Evolutionary conservation across 2,329 filamentous ascomycete genomes (phyloP), one percentile per base, ranked within the genome.

Genomic region (Cercospora janseana): DNA sequence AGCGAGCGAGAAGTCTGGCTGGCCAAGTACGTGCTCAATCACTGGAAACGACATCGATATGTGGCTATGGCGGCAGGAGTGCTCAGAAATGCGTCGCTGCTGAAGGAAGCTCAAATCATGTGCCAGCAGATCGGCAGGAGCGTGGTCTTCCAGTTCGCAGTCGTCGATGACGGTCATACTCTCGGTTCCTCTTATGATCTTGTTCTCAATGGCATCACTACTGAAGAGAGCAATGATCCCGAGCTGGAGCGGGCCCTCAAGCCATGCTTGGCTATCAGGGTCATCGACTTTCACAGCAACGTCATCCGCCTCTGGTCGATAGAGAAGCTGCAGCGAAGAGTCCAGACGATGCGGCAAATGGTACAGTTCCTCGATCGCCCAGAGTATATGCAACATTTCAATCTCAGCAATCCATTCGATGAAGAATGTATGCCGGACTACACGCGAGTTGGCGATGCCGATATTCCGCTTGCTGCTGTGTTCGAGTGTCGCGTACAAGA

Each of bases 91-190:
- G 92, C 92, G 2, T 83, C 88, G 6, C 81, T 85, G 21, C 71
- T 98, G 51, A 98, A 98, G 68, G 93, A 98, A 70, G 93, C 93
- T 1, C 93, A 98, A 66, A 85, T 98, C 54, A 93, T 98, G 88
- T 95, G 91, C 72, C 92, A 95, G 61, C 88, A 95, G 63, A 87
- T 98, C 74, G 88, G 93, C 60, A 93, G 96, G 68, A 83, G 83
- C 58, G 87, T 96, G 6, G 85, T 92, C 15, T 97, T 98, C 67
- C 93, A 98, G 68, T 98, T 97, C 66, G 86, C 88, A 9, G 84
- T 96, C 49, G 83, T 97, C 24, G 92, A 96, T 62, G 76, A 86
- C 56, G 93, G 93, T 1, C 91, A 98, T 63, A 84, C 83, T 16
- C 79, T 94, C 59, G 91, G 87, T 60, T 98, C 93, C 3, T 95